These are phyloP conservation scores for Magnaporthales sp. DNA, from an alignment of 2,329 filamentous ascomycete species.

Conservation along the genomic window DNA sequence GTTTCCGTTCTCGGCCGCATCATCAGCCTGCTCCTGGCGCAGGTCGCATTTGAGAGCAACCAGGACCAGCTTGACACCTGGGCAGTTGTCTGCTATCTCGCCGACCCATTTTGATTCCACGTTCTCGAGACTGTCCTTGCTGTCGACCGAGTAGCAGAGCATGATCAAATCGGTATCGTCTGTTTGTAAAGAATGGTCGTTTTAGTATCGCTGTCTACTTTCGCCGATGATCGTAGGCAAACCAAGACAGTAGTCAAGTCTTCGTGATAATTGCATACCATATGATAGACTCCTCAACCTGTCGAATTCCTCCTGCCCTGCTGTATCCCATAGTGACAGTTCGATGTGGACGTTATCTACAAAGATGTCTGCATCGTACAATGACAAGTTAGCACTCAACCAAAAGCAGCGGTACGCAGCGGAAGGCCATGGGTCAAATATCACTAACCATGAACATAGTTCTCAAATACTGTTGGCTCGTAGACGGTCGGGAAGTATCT, in stretches of 20 bases:
- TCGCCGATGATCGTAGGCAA: not conserved
- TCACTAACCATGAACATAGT: constrained; percentile 95
- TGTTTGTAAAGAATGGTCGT: constrained; percentile 13
- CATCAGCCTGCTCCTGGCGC: constrained; percentile 72
- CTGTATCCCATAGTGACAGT: constrained; percentile 95
- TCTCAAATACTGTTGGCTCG: constrained; percentile 97
- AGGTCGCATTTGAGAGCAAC: constrained; percentile 96
- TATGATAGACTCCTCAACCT: constrained; percentile 91
- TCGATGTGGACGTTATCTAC: constrained; percentile 97
- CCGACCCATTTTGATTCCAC: constrained; percentile 98
- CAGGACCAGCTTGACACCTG: constrained; percentile 86
- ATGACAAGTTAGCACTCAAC: constrained; percentile 2
- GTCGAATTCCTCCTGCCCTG: constrained; percentile 98
- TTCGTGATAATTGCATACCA: constrained; percentile 36
- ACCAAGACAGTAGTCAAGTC: not conserved
- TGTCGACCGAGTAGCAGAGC: constrained; percentile 97
- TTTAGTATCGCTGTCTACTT: constrained; percentile 7
- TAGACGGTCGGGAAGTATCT: constrained; percentile 98
- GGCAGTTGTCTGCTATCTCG: constrained; percentile 97
- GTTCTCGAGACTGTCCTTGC: constrained; percentile 93
- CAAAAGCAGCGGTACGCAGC: not conserved
- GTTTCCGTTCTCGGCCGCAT: constrained; percentile 23
- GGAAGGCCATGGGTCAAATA: constrained; percentile 3
- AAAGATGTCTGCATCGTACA: constrained; percentile 67
- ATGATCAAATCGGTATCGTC: constrained; percentile 95